Percentiles rank a stretch among this genome's conserved stretches.
Evolutionary conservation across 164 flowering plant genomes (phyloP).

Genomic region (Litsea cubeba): DNA sequence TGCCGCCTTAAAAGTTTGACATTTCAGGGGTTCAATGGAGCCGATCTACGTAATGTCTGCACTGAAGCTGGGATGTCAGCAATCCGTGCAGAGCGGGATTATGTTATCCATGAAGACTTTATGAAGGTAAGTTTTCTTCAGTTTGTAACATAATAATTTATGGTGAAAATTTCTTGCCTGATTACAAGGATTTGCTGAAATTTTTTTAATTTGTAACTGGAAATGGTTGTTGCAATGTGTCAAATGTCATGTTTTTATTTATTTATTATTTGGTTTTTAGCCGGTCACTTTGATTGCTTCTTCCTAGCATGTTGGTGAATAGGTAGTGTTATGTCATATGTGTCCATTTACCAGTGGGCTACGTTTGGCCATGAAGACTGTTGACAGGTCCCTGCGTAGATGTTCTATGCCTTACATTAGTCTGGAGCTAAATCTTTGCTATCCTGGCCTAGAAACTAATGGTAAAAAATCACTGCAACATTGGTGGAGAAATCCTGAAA

Average conservation of each 20-base stretch:
- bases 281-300: too few relatives aligned
- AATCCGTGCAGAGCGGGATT: constrained; percentile 91
- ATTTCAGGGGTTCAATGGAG: constrained; percentile 92
- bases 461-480: too few relatives aligned
- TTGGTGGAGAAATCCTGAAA: too few relatives aligned
- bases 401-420: too few relatives aligned
- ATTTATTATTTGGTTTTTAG: too few relatives aligned
- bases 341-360: too few relatives aligned
- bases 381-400: too few relatives aligned
- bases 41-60: constrained; percentile 93
- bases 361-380: too few relatives aligned
- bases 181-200: neutral
- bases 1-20: neutral
- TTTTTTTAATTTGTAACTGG: neutral
- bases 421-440: too few relatives aligned
- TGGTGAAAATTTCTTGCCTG: neutral
- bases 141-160: neutral
- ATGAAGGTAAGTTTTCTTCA: constrained; percentile 66
- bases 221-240: neutral
- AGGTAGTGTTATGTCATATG: too few relatives aligned
- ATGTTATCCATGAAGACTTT: constrained; percentile 96
- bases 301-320: too few relatives aligned
- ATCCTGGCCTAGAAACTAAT: too few relatives aligned
- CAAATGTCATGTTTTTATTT: neutral
- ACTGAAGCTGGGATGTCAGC: constrained; percentile 99